A percentile compares a stretch with the other conserved stretches of the same genome.
Conservation (phyloP, 345 rosid species). For the Salix udensis region DNA sequence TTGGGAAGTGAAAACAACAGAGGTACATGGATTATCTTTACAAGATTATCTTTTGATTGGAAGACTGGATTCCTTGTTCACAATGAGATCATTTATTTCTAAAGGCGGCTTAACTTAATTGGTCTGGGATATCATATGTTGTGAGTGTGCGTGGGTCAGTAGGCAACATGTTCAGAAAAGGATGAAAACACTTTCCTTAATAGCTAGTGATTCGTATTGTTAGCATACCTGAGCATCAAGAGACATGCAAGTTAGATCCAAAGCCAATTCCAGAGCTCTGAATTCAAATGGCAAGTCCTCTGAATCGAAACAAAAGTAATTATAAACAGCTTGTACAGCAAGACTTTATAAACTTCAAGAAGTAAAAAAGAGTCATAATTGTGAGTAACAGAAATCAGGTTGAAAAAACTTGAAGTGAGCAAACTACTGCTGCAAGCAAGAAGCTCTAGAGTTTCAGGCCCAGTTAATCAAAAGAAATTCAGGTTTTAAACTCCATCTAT, state of each 20-base stretch:
- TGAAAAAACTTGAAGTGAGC: neutral
- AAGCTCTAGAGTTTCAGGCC: neutral
- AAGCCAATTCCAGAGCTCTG: slow-evolving; percentile 85
- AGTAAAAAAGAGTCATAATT: slow-evolving; percentile 3
- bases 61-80: neutral
- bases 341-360: slow-evolving; percentile 2
- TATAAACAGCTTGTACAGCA: slow-evolving; percentile 20
- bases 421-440: neutral
- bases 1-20: neutral
- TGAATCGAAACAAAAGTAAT: slow-evolving; percentile 37
- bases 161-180: neutral
- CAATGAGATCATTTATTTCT: neutral
- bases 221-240: slow-evolving; percentile 79
- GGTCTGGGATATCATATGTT: neutral
- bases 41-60: neutral
- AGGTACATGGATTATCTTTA: neutral
- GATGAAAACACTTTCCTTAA: neutral
- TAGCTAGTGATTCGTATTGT: slow-evolving; percentile 9
- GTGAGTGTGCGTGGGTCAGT: slow-evolving; percentile 3
- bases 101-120: slow-evolving; percentile 3
- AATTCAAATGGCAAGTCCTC: slow-evolving; percentile 98
- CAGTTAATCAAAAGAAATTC: neutral
- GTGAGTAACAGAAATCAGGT: slow-evolving; percentile 1
- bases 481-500: neutral
- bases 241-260: slow-evolving; percentile 83